Conservation (phyloP, 176 grass and related monocot genomes). For the Tillandsia leiboldiana region DNA sequence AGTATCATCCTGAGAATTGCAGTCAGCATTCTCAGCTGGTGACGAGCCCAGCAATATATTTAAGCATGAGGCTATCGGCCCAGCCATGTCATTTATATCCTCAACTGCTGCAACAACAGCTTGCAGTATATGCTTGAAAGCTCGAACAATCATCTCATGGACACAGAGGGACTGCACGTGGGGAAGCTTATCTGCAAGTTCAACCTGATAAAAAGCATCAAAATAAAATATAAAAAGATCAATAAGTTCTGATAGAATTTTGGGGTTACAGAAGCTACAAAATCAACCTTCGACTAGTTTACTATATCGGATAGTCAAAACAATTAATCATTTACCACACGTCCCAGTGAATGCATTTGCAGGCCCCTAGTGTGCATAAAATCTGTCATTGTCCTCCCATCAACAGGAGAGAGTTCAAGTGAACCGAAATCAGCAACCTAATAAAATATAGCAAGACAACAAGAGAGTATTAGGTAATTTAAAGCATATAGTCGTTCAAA, state of each 20-base stretch:
- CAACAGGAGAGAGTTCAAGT: slow-evolving; percentile 97
- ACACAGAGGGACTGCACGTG: slow-evolving; percentile 94
- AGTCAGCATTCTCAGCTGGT: slow-evolving; percentile 44
- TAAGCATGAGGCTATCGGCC: slow-evolving; percentile 63
- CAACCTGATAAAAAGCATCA: slow-evolving; percentile 45
- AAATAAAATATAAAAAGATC: not conserved
- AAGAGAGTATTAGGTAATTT: slow-evolving; percentile 3
- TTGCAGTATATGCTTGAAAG: slow-evolving; percentile 86
- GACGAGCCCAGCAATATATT: slow-evolving; percentile 78
- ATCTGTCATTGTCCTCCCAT: slow-evolving; percentile 97
- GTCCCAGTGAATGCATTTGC: slow-evolving; percentile 85
- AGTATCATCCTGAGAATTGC: slow-evolving; percentile 29
- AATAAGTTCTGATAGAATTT: not conserved
- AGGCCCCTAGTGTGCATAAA: slow-evolving; percentile 99
- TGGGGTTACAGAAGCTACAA: not conserved
- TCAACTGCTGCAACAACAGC: slow-evolving; percentile 75
- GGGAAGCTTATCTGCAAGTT: slow-evolving; percentile 87
- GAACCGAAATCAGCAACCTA: slow-evolving; percentile 92
- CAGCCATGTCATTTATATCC: slow-evolving; percentile 65
- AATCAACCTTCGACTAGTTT: not conserved
- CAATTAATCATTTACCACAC: slow-evolving; percentile 46
- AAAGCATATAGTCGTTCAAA: slow-evolving; percentile 5
- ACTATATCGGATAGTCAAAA: slow-evolving; percentile 11
- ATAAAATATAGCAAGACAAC: slow-evolving; percentile 10
- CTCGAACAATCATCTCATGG: slow-evolving; percentile 97